Percentiles rank a stretch among this genome's conserved stretches.
phyloP scores from a whole-genome alignment of 2,329 filamentous ascomycete genomes.

The Clonostachys rosea region DNA sequence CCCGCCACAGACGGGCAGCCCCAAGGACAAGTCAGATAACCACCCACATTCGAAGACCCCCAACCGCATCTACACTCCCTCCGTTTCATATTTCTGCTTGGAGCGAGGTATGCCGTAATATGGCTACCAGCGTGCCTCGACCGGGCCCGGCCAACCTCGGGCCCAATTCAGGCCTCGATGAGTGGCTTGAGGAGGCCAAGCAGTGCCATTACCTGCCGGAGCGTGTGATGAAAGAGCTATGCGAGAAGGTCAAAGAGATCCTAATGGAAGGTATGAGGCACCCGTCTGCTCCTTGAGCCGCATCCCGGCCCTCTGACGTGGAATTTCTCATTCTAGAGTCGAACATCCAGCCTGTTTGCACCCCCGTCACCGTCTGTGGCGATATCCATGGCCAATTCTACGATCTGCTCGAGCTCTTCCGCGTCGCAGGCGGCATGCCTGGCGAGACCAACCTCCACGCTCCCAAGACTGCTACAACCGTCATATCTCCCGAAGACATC shows the following conservation, averaged over 20 bases:
- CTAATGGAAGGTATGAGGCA: slow-evolving; percentile 80
- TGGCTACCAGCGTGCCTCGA: slow-evolving; percentile 63
- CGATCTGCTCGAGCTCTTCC: slow-evolving; percentile 93
- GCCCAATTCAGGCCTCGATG: slow-evolving; percentile 81
- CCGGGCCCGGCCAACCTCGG: slow-evolving; percentile 85
- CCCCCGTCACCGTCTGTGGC: slow-evolving; percentile 93
- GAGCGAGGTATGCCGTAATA: slow-evolving; percentile 16
- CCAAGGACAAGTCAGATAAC: too few species aligned
- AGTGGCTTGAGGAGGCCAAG: slow-evolving; percentile 96
- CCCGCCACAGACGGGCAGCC: too few species aligned
- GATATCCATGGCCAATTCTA: slow-evolving; percentile 99
- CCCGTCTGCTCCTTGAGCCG: too few species aligned
- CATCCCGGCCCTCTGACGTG: too few species aligned
- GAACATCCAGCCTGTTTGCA: slow-evolving; percentile 96
- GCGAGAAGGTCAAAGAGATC: slow-evolving; percentile 97
- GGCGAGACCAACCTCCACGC: slow-evolving; percentile 69
- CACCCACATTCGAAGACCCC: too few species aligned
- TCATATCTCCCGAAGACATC: slow-evolving; percentile 87
- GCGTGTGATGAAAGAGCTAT: slow-evolving; percentile 95
- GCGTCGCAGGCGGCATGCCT: slow-evolving; percentile 94
- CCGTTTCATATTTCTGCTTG: slow-evolving; percentile 7
- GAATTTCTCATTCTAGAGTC: slow-evolving; percentile 58
- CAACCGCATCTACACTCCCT: too few species aligned
- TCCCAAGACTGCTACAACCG: slow-evolving; percentile 63
- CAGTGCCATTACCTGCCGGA: slow-evolving; percentile 97